A percentile compares a stretch with the other conserved stretches of the same genome.
Evolutionary conservation across 2,329 filamentous ascomycete genomes (phyloP).

Genomic region (Alternaria sp.): DNA sequence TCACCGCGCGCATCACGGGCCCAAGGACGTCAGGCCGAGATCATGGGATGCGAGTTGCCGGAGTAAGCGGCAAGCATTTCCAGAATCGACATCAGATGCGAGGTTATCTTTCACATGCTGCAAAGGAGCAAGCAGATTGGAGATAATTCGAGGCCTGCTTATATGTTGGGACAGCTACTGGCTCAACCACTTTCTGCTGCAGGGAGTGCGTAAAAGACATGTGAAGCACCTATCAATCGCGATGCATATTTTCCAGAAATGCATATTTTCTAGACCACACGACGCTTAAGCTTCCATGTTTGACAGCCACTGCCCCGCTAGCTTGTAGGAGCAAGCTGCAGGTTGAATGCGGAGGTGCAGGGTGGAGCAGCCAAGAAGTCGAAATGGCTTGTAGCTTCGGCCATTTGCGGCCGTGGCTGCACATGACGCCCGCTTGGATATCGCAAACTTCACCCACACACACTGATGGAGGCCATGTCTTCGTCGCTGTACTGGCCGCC

Average conservation of each 20-base stretch:
- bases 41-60: slow-evolving; percentile 34
- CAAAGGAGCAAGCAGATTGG: background rate
- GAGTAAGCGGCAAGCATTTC: slow-evolving; percentile 25
- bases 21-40: slow-evolving; percentile 22
- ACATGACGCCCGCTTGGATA: slow-evolving; percentile 3
- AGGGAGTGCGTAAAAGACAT: background rate
- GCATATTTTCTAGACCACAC: background rate
- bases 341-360: slow-evolving; percentile 19
- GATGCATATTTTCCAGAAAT: background rate
- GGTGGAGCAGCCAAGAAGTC: slow-evolving; percentile 19
- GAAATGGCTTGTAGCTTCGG: slow-evolving; percentile 23
- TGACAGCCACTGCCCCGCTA: slow-evolving; percentile 13
- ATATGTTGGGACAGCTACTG: slow-evolving; percentile 18
- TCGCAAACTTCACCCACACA: slow-evolving; percentile 8
- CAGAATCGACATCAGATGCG: background rate
- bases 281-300: background rate
- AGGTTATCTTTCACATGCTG: slow-evolving; percentile 15
- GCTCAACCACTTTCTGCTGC: slow-evolving; percentile 4
- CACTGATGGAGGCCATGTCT: slow-evolving; percentile 7
- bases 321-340: background rate
- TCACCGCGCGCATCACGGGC: slow-evolving; percentile 22
- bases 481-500: slow-evolving; percentile 47
- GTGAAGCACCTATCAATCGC: background rate
- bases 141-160: background rate
- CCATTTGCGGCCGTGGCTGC: slow-evolving; percentile 21